Evolutionary conservation across 1,139 yeast species (phyloP), one percentile per base, ranked within the genome.

Genomic region (Scheffersomyces titani): DNA sequence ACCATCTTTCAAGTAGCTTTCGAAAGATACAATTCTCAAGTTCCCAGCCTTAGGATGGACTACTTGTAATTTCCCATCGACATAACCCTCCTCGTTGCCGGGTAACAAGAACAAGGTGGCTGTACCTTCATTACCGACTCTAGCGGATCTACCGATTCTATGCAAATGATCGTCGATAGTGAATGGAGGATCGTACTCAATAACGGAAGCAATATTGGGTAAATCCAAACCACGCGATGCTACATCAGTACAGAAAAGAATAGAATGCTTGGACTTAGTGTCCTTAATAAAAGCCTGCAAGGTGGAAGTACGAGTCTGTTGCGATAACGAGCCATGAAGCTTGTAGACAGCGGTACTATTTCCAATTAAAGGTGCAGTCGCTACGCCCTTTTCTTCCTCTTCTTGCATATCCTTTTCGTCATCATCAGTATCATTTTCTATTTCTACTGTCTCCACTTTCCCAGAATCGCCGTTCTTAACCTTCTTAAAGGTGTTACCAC

Each of bases 321-420:
- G 99, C 0, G 90, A 80, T 62, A 94, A 77, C 0, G 97, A 91
- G 51, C 99, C 99, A 70, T 96, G 99, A 11, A 94, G 80, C 63
- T 90, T 90, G 74, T 84, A 91, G n/a, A 89, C 76, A 1, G 83
- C 74, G 0, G 87, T 78, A 46, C 72, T 67, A 0, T 68, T 59
- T 6, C 82, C 80, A n/a, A 89, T 63, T 13, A 80, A 65, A 2
- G 92, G 90, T 0, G 89, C 82, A 0, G 86, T 79, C 49, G 77
- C 64, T 0, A 83, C 82, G 3, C 86, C 83, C 5, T 70, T 67
- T 57, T 76, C 72, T 20, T 72, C 71, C 7, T 64, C 66, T 24
- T 64, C 65, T 30, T 62, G 57, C 22, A 63, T 59, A 21, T 59
- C 61, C 44, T 61, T 61, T 40, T 63, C 64, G 50, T 61, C 66